Percentiles rank a stretch among this genome's conserved stretches.
These are phyloP conservation scores for Roridomyces roridus DNA, from an alignment of 768 basidiomycete genomes.

Conservation along the genomic window DNA sequence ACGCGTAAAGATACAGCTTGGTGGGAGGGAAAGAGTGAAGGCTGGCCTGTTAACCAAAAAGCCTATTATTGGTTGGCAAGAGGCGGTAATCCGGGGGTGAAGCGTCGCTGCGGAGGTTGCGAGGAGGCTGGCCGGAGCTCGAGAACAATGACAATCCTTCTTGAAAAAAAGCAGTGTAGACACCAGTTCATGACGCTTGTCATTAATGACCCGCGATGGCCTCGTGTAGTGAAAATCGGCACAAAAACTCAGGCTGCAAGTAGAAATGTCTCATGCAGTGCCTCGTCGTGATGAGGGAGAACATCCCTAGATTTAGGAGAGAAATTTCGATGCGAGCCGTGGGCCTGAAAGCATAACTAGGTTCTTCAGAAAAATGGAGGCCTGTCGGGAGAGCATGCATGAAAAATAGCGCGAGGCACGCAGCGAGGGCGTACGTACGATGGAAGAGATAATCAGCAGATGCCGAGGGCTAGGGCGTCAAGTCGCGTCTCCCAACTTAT, in stretches of 20 bases:
- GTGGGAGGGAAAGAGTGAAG: slow-evolving; percentile 25
- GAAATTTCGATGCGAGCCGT: slow-evolving; percentile 16
- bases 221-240: slow-evolving; percentile 24
- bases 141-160: slow-evolving; percentile 15
- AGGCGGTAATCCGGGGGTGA: slow-evolving; percentile 12
- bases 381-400: slow-evolving; percentile 1
- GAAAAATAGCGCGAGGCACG: slow-evolving; percentile 10
- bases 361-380: not conserved
- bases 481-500: no score
- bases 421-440: slow-evolving; percentile 22
- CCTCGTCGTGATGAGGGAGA: slow-evolving; percentile 14
- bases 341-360: slow-evolving; percentile 3
- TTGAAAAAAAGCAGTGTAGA: slow-evolving; percentile 13
- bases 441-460: slow-evolving; percentile 18
- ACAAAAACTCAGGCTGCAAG: slow-evolving; percentile 22
- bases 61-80: slow-evolving; percentile 43
- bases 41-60: slow-evolving; percentile 39
- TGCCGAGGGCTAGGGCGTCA: slow-evolving; percentile 5
- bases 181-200: slow-evolving; percentile 29
- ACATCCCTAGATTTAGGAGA: slow-evolving; percentile 12
- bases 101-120: slow-evolving; percentile 23
- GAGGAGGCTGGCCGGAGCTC: slow-evolving; percentile 21
- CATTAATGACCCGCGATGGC: slow-evolving; percentile 23
- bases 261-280: not conserved
- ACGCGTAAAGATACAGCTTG: slow-evolving; percentile 39